Evolutionary conservation across 352 stramenopile species (phyloP).

Genomic region (Phytophthora fragariaefolia): DNA sequence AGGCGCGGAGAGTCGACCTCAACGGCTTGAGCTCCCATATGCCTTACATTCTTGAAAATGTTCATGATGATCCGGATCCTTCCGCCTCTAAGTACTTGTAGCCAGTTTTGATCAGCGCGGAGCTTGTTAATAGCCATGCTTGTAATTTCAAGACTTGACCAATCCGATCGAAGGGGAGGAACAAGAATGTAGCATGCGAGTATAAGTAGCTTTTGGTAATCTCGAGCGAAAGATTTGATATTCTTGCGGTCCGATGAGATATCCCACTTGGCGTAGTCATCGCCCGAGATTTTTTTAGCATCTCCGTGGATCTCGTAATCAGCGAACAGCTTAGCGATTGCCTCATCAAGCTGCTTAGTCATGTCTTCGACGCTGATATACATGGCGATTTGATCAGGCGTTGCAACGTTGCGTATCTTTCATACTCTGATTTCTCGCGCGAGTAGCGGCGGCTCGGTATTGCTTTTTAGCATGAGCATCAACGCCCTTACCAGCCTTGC

Average conservation of each 20-base stretch:
- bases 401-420: neutral
- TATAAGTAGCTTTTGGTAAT: neutral
- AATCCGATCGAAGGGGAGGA: neutral
- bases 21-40: neutral
- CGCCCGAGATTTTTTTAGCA: neutral
- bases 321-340: neutral
- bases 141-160: neutral
- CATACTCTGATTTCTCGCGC: neutral
- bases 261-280: neutral
- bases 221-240: neutral
- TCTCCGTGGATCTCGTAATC: neutral
- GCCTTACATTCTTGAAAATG: conserved; percentile 2
- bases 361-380: neutral
- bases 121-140: neutral
- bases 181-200: neutral
- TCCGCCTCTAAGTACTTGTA: neutral
- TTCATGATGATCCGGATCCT: conserved; percentile 2
- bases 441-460: neutral
- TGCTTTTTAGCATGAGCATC: neutral
- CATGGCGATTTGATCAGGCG: neutral
- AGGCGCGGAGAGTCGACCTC: neutral
- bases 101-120: neutral
- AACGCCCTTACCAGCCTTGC: neutral
- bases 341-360: neutral
- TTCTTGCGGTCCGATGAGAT: neutral